These are phyloP conservation scores for Cladobotryum protrusum DNA, from an alignment of 2,329 filamentous ascomycete genomes.

Conservation along the genomic window DNA sequence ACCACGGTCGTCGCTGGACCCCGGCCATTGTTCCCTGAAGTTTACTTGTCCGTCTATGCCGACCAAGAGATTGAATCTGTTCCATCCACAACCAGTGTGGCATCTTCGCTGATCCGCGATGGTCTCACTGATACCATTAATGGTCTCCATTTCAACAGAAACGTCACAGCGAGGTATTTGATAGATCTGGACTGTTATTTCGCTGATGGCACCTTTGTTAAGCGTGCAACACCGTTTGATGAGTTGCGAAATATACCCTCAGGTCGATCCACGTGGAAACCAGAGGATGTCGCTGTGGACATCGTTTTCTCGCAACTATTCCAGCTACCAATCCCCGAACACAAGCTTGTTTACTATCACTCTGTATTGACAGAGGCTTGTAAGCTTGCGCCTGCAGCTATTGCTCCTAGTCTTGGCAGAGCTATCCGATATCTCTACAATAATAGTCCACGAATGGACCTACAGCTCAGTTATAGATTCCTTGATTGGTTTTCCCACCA, in stretches of 20 bases:
- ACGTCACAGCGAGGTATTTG: slow-evolving; percentile 76
- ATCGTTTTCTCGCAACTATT: slow-evolving; percentile 94
- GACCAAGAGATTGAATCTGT: slow-evolving; percentile 86
- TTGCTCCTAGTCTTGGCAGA: slow-evolving; percentile 86
- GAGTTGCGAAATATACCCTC: slow-evolving; percentile 65
- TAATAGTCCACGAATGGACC: slow-evolving; percentile 73
- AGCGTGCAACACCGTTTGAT: slow-evolving; percentile 88
- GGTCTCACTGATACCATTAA: slow-evolving; percentile 89
- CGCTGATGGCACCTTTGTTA: slow-evolving; percentile 81
- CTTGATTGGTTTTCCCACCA: slow-evolving; percentile 98
- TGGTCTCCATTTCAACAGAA: slow-evolving; percentile 85
- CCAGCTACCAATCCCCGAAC: slow-evolving; percentile 77
- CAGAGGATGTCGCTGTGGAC: slow-evolving; percentile 95
- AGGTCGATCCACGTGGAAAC: slow-evolving; percentile 80
- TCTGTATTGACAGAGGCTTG: slow-evolving; percentile 90
- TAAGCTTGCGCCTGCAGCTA: slow-evolving; percentile 92
- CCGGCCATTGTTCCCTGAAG: slow-evolving; percentile 78
- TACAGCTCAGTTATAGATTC: slow-evolving; percentile 82
- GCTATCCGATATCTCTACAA: slow-evolving; percentile 90
- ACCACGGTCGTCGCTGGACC: slow-evolving; percentile 67
- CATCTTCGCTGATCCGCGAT: slow-evolving; percentile 79
- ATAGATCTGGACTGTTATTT: slow-evolving; percentile 97
- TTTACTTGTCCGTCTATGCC: slow-evolving; percentile 88
- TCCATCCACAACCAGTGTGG: slow-evolving; percentile 67
- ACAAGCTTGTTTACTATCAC: slow-evolving; percentile 96